These are phyloP conservation scores for Blastobotrys raffinosifermentans DNA, from an alignment of 1,139 yeast genomes.

Conservation along the genomic window DNA sequence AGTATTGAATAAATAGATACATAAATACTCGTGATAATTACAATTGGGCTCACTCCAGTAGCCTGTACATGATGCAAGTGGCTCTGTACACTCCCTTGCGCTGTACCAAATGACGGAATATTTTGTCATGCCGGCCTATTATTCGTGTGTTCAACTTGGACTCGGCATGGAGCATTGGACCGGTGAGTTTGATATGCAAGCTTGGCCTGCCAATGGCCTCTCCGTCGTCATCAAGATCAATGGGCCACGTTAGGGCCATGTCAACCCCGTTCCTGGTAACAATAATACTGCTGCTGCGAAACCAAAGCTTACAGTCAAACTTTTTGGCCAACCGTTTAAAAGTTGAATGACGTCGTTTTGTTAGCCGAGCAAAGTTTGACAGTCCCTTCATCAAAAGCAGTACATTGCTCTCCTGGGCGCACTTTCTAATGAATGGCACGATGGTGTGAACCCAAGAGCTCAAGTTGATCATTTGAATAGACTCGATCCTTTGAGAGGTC, in stretches of 20 bases:
- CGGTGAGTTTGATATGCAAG: slow-evolving; percentile 7
- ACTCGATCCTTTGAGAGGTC: slow-evolving; percentile 13
- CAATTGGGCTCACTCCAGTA: slow-evolving; percentile 8
- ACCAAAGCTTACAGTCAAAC: slow-evolving; percentile 1
- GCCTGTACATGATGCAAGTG: slow-evolving; percentile 15
- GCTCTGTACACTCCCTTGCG: slow-evolving; percentile 18
- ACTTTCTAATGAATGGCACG: slow-evolving; percentile 13
- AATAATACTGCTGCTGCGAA: background rate
- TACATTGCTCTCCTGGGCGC: slow-evolving; percentile 14
- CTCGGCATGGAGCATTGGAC: slow-evolving; percentile 5
- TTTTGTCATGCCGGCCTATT: slow-evolving; percentile 7
- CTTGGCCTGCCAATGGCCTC: slow-evolving; percentile 6
- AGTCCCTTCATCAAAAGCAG: slow-evolving; percentile 21
- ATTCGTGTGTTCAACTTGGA: slow-evolving; percentile 7
- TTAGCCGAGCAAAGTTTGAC: slow-evolving; percentile 20
- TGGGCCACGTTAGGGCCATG: slow-evolving; percentile 9
- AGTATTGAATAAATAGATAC: background rate
- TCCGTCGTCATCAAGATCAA: slow-evolving; percentile 1
- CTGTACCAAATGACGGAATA: slow-evolving; percentile 14
- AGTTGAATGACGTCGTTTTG: slow-evolving; percentile 15
- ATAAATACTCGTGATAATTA: no score
- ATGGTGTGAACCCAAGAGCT: slow-evolving; percentile 21
- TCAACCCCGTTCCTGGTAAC: slow-evolving; percentile 3
- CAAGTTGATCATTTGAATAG: slow-evolving; percentile 12
- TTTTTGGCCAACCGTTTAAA: slow-evolving; percentile 14